Base-by-base conservation (phyloP, 306 rosid genomes). In the Dalbergia cochinchinensis region DNA sequence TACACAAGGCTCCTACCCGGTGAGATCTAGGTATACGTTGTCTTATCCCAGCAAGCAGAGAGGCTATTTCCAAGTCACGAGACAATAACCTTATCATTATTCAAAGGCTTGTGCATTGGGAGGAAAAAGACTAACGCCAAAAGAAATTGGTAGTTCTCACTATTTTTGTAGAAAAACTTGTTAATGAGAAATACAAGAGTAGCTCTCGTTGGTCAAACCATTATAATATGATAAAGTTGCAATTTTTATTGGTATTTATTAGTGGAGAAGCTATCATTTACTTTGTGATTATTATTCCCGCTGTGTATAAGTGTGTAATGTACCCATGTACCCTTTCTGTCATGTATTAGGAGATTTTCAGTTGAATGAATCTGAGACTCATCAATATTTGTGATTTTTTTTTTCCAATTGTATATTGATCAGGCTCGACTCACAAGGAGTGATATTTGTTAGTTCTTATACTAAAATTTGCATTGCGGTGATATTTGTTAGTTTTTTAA, bases 351-450 rank as follows among this genome's bases (percentile, higher is more conserved):
- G 62, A 37, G 31, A 35, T 69, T 63, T 80, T 19, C 37, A 41
- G 60, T 48, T 59, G 47, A 83, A 53, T 74, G 58, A 62, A 82
- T 60, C 19, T 26, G 8, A 12, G 59, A 74, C 57, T 72, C n/a
- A 4, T 12, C 45, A 48, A 4, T 37, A 37, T 4, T 37, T 37
- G 41, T 37, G 31, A 26, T 26, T 26, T 26, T 26, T 22, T 22
- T 26, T 26, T 26, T 26, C 14, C 53, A 11, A 13, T 47, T 47
- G 53, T 10, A 3, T 47, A 13, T 3, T 10, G 41, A 4, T 10
- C 15, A 4, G 53, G 14, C n/a, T 47, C 14, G 4, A 10, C 53
- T 5, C 31, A 26, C 31, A 26, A 26, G 31, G 31, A 26, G 31
- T 26, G 31, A 59, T 58, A 58, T 33, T 66, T 69, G 57, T 42